Evolutionary conservation across 2,329 filamentous ascomycete genomes (phyloP), one percentile per base, ranked within the genome.

Genomic region (Huntiella omanensis): DNA sequence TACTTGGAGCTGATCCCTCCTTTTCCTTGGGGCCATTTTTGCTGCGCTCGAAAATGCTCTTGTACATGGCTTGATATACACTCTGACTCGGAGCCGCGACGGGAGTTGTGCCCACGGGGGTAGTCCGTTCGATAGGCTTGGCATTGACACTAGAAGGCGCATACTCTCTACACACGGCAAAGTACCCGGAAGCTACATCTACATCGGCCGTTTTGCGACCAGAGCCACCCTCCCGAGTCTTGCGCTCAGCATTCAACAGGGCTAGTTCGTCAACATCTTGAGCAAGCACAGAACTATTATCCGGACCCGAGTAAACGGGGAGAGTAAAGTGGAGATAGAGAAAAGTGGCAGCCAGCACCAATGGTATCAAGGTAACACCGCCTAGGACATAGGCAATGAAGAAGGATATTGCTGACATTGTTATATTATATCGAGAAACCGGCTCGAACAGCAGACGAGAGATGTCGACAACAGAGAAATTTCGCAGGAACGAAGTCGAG

Each of bases 61-160:
- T 71, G 63, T 98, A 98, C 85, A 98, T 95, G 60, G 82, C 82
- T 70, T 96, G 91, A 62, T 96, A 96, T 34, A 98, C 88, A 59
- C 88, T 95, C 48, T 83, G 86, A 57, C 85, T 93, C 48, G 86
- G 81, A 37, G 81, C 69, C 33, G 80, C 75, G 39, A 91, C 77
- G 12, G 82, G 80, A 45, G 73, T 63, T 48, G 81, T 77, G 13
- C 84, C 85, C 10, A 83, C 74, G 4, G 86, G 84, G 0, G 83
- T 88, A 32, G 78, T 75, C 50, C 85, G 75, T 63, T 94, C 87
- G 49, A 88, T 86, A 4, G 87, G 86, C 63, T 88, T 93, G 50
- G 85, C 84, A 65, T 92, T 92, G 60, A 93, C 80, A 37, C 86
- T 87, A 58, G 86, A 85, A 37, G 87, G 84, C 1, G 84, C 83